These are phyloP conservation scores for Aspergillus brunneoviolaceus DNA, from an alignment of 2,329 filamentous ascomycete species.

Conservation along the genomic window DNA sequence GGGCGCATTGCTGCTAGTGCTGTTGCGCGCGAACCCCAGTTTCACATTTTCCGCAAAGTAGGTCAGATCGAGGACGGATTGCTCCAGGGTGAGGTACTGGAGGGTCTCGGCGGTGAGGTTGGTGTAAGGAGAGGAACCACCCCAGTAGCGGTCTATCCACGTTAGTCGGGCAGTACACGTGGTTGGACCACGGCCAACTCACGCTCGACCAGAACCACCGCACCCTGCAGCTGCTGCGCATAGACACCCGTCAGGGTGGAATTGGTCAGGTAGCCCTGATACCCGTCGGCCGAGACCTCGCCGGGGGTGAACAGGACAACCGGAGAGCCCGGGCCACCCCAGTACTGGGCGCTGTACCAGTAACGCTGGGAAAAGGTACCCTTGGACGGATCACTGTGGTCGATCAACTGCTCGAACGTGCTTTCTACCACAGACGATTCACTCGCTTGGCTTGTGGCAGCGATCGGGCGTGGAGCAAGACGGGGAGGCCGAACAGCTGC, in stretches of 20 bases:
- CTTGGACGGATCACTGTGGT: conserved; percentile 57
- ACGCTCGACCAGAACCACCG: conserved; percentile 58
- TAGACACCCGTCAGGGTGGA: conserved; percentile 51
- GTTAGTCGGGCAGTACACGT: neutral
- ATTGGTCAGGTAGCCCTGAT: conserved; percentile 53
- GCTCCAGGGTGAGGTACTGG: conserved; percentile 54
- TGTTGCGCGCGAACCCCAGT: conserved; percentile 49
- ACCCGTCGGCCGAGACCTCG: conserved; percentile 50
- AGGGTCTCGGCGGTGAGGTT: conserved; percentile 54
- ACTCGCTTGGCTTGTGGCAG: neutral
- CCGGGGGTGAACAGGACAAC: conserved; percentile 56
- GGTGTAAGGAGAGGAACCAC: conserved; percentile 54
- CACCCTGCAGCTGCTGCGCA: conserved; percentile 55
- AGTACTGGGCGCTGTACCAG: conserved; percentile 54
- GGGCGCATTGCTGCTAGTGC: conserved; percentile 2
- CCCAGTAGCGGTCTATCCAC: conserved; percentile 57
- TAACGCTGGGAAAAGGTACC: conserved; percentile 58
- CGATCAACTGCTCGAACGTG: conserved; percentile 56
- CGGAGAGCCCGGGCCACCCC: conserved; percentile 56
- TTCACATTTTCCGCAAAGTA: conserved; percentile 55
- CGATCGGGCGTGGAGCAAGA: neutral
- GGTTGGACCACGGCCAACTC: conserved; percentile 14
- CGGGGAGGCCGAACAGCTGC: neutral
- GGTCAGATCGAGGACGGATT: conserved; percentile 55
- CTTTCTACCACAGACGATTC: neutral